Base-by-base conservation (phyloP, 495 filamentous ascomycete species). In the Tuber indicum region DNA sequence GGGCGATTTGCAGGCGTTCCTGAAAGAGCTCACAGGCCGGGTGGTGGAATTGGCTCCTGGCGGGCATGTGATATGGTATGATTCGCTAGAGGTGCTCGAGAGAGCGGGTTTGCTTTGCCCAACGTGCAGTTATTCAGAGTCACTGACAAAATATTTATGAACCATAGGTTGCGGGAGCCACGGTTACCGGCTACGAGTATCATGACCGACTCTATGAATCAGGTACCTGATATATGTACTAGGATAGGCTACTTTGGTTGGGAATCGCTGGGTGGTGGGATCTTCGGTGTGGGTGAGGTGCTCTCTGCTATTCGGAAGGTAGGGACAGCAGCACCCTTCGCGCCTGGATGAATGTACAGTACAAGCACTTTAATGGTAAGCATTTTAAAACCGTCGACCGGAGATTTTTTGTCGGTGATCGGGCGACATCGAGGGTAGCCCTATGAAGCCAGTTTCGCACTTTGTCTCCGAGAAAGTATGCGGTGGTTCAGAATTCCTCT, bases 341-440 rank as follows among this genome's bases (percentile, higher is more conserved):
- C 83, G 9, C 85, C 86, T 21, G 86, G 86, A 16, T 21, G 86
- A 85, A 16, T 86, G 85, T 85, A 84, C 83, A 12, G n/a, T 86
- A 82, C 76, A 84, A 87, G 77, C 83, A 86, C 72, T 86, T 86
- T 73, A 73, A 81, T 12, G 75, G 72, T 12, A 73, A 79, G 36
- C 70, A 82, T 72, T 85, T 84, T 16, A 70, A 81, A 70, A 58
- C 41, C 23, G 79, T 86, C 43, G 85, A 87, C 44, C 74, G 75
- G 23, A 74, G 82, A 21, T 83, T 87, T 75, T 87, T 85, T 85
- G 72, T 83, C 36, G 86, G 84, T n/a, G 72, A 73, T 23, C 76
- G 71, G 9, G 39, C 52, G 52, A 62, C 52, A 6, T n/a, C n/a
- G n/a, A 26, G 21, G 42, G 42, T 39, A 70, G 41, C 46, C n/a